Conservation (phyloP, 2,329 filamentous ascomycete genomes). For the Verticillium zaregamsianum region DNA sequence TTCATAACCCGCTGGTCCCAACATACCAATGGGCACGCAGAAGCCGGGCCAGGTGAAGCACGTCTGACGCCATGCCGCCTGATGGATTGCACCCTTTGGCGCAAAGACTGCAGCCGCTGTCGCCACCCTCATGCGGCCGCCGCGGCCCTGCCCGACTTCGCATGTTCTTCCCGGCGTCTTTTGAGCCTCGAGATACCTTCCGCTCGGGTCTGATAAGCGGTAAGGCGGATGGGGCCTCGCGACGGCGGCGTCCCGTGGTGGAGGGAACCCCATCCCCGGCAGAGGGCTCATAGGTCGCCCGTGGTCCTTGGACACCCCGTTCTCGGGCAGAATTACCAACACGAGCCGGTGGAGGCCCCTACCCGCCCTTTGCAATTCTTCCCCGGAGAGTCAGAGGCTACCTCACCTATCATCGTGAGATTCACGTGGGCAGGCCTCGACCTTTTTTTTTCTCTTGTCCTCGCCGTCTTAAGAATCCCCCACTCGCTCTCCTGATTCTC, state of each 20-base stretch:
- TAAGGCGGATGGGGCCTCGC: neutral
- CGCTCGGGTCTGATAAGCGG: neutral
- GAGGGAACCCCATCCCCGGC: neutral
- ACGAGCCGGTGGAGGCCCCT: neutral
- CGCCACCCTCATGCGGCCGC: neutral
- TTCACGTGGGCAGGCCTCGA: neutral
- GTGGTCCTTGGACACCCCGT: neutral
- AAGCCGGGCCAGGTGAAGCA: neutral
- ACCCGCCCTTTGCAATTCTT: neutral
- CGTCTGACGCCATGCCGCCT: neutral
- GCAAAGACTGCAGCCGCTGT: neutral
- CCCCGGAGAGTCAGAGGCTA: neutral
- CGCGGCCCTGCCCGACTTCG: neutral
- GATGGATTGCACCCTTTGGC: neutral
- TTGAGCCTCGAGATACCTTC: neutral
- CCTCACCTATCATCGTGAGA: neutral
- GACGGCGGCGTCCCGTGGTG: neutral
- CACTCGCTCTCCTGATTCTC: neutral
- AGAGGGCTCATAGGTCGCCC: constrained; percentile 1
- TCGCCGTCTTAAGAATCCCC: neutral
- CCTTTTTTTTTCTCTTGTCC: neutral
- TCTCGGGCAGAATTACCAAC: neutral
- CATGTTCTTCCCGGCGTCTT: neutral
- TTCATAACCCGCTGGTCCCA: neutral
- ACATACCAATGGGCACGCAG: neutral